These are phyloP conservation scores for Scedosporium dehoogii DNA, from an alignment of 2,329 filamentous ascomycete genomes.

Conservation along the genomic window DNA sequence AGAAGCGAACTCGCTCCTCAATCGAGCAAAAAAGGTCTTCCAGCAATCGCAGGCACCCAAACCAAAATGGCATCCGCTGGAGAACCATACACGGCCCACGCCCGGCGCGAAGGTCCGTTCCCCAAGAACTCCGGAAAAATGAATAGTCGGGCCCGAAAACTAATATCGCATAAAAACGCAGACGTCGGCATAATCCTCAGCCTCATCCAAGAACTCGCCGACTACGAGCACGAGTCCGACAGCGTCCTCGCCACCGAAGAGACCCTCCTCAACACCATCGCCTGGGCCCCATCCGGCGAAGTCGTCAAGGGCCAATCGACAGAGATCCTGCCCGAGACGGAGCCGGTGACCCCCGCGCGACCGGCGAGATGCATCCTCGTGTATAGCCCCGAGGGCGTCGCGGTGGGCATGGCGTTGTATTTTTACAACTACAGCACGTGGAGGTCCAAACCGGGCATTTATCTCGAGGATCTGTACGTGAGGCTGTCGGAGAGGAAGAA, in stretches of 20 bases:
- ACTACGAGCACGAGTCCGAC: conserved; percentile 71
- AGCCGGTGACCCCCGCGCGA: conserved; percentile 42
- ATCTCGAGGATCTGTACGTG: conserved; percentile 90
- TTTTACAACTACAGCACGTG: conserved; percentile 97
- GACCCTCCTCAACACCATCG: conserved; percentile 63
- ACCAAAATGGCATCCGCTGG: background rate
- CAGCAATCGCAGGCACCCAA: background rate
- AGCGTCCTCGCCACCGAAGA: conserved; percentile 70
- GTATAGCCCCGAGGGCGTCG: conserved; percentile 33
- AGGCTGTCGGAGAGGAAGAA: conserved; percentile 57
- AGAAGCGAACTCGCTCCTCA: no score
- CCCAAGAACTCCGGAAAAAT: background rate
- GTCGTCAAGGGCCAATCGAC: conserved; percentile 24
- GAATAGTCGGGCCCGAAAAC: conserved; percentile 6
- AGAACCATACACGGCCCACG: conserved; percentile 25
- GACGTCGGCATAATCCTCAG: conserved; percentile 74
- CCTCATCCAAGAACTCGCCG: conserved; percentile 76
- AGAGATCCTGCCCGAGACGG: conserved; percentile 27
- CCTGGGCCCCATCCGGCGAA: conserved; percentile 54
- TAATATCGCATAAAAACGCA: conserved; percentile 23
- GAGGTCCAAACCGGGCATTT: conserved; percentile 78
- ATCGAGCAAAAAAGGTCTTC: no score
- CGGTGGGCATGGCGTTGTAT: conserved; percentile 75
- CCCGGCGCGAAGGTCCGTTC: conserved; percentile 45
- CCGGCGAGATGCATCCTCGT: conserved; percentile 71